Conservation (phyloP, 192 early-diverging fungal genomes). For the Coemansia sp. region DNA sequence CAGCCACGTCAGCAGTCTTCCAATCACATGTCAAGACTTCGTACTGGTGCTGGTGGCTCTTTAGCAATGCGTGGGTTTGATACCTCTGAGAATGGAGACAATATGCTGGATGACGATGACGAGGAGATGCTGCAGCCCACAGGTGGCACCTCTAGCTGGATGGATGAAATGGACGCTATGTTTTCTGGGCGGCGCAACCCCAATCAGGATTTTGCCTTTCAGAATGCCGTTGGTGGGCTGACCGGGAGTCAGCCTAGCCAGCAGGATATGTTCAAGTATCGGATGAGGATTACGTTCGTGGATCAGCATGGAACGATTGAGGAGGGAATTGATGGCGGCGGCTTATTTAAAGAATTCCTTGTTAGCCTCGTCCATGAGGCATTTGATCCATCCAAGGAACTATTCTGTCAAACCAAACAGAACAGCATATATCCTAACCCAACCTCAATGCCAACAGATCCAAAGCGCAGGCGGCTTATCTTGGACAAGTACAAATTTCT, state of each 20-base stretch:
- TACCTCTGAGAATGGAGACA: no score
- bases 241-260: constrained; percentile 6
- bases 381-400: constrained; percentile 67
- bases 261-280: constrained; percentile 67
- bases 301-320: constrained; percentile 81
- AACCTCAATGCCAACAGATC: constrained; percentile 33
- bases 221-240: constrained; percentile 11
- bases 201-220: constrained; percentile 7
- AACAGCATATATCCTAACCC: constrained; percentile 77
- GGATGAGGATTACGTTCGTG: constrained; percentile 83
- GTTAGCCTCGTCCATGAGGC: constrained; percentile 73
- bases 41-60: not conserved
- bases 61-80: not conserved
- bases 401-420: constrained; percentile 67
- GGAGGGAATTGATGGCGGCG: constrained; percentile 95
- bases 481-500: constrained; percentile 71
- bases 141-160: not conserved
- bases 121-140: not conserved
- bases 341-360: constrained; percentile 97
- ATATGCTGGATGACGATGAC: not conserved
- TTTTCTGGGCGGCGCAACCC: not conserved
- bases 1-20: not conserved
- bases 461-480: constrained; percentile 35
- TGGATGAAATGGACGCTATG: not conserved
- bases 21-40: not conserved